Conservation (phyloP, 2,329 filamentous ascomycete genomes). For the Fusarium hostae region DNA sequence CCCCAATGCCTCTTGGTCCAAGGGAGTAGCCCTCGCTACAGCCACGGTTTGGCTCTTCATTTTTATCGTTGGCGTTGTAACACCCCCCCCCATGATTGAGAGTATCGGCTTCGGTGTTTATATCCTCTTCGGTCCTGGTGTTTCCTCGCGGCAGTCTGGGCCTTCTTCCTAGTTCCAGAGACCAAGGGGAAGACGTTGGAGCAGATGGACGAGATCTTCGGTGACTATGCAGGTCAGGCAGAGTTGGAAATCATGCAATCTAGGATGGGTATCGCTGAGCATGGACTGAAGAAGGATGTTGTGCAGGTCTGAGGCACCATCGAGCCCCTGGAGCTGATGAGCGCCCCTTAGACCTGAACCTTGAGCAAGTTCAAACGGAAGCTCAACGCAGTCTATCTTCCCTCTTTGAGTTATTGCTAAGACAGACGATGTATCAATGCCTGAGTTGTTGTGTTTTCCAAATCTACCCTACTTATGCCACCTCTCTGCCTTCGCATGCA, state of each 20-base stretch:
- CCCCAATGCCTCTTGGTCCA: conserved; percentile 48
- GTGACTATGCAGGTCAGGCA: conserved; percentile 18
- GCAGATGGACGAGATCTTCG: conserved; percentile 36
- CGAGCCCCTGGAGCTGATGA: rapidly evolving
- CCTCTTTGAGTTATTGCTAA: rapidly evolving
- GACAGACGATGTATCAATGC: neutral
- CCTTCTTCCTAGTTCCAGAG: conserved; percentile 38
- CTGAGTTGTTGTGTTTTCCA: neutral
- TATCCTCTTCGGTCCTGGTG: conserved; percentile 66
- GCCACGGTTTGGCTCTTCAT: conserved; percentile 51
- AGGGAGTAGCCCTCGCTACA: conserved; percentile 50
- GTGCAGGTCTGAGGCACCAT: neutral
- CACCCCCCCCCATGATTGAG: conserved; percentile 64
- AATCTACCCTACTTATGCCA: too few relatives aligned
- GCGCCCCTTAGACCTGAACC: rapidly evolving
- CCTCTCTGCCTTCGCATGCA: too few relatives aligned
- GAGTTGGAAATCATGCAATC: neutral
- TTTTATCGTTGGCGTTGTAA: conserved; percentile 60
- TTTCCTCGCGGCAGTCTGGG: conserved; percentile 55
- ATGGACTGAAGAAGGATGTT: neutral
- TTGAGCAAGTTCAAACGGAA: rapidly evolving
- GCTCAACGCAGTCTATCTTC: too few relatives aligned
- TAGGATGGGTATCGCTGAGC: neutral
- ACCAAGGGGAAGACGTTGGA: conserved; percentile 33
- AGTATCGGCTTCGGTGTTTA: conserved; percentile 61